Percentiles rank a stretch among this genome's conserved stretches.
phyloP scores from a whole-genome alignment of 2,329 filamentous ascomycete genomes.

The Gnomoniopsis sp. region DNA sequence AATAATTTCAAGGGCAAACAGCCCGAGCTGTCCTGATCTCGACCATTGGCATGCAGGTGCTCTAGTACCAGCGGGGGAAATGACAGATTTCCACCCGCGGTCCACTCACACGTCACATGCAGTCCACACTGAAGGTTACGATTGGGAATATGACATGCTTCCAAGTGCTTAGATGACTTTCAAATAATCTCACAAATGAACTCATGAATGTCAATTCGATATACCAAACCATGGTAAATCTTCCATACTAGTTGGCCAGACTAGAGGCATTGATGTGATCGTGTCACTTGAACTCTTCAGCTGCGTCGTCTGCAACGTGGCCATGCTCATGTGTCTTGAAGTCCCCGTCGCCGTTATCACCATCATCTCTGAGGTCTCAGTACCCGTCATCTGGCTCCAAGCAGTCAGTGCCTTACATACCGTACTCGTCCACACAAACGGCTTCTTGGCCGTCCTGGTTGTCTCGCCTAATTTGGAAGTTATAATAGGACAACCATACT shows the following conservation, averaged over 20 bases:
- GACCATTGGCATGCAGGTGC: too few relatives aligned
- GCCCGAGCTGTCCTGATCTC: too few relatives aligned
- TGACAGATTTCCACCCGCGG: too few relatives aligned
- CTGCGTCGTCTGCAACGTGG: background rate
- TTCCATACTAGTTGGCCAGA: background rate
- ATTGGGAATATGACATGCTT: too few relatives aligned
- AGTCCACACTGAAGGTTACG: too few relatives aligned
- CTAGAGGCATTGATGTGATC: background rate
- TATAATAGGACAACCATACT: conserved; percentile 25
- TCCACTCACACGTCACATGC: too few relatives aligned
- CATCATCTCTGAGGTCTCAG: background rate
- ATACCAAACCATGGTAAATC: background rate
- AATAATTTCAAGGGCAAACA: too few relatives aligned
- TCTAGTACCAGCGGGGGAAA: too few relatives aligned
- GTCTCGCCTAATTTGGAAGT: conserved; percentile 18
- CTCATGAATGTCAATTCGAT: background rate
- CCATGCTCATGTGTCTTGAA: background rate
- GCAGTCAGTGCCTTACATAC: conserved; percentile 23
- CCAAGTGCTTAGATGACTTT: too few relatives aligned
- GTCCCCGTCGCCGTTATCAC: background rate
- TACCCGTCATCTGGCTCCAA: background rate
- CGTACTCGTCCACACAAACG: conserved; percentile 26
- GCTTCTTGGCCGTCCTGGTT: conserved; percentile 15
- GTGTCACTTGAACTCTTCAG: background rate
- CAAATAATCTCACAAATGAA: background rate